These are phyloP conservation scores for Hawksworthiomyces lignivorus DNA, from an alignment of 2,329 filamentous ascomycete genomes.

Conservation along the genomic window DNA sequence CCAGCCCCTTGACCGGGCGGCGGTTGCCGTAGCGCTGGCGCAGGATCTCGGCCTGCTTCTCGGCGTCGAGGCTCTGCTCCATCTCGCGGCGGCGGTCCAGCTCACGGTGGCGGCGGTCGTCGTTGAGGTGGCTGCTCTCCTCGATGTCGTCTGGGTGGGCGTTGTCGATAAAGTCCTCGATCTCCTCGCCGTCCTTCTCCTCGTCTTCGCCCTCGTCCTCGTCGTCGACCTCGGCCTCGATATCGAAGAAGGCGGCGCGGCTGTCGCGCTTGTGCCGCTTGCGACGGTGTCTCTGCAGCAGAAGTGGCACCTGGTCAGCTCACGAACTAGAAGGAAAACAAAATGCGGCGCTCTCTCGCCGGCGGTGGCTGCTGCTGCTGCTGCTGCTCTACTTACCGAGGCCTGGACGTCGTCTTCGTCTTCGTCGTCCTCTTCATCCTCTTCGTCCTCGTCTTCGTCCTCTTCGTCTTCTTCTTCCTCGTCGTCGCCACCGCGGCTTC, in stretches of 20 bases:
- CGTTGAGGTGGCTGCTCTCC: conserved; percentile 70
- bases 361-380: no score
- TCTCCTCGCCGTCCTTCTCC: conserved; percentile 78
- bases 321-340: no score
- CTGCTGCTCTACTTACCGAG: conserved; percentile 24
- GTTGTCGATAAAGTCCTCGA: conserved; percentile 79
- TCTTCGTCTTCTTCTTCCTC: conserved; percentile 22
- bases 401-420: conserved; percentile 38
- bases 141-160: conserved; percentile 85
- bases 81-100: conserved; percentile 87
- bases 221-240: conserved; percentile 96
- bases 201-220: conserved; percentile 84
- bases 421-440: conserved; percentile 29
- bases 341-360: no score
- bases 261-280: conserved; percentile 68
- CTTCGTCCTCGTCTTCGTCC: conserved; percentile 22
- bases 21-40: conserved; percentile 83
- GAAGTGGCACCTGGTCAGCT: neutral
- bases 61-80: conserved; percentile 81
- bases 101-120: conserved; percentile 88
- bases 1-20: conserved; percentile 54
- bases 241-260: conserved; percentile 87
- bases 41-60: conserved; percentile 82
- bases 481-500: conserved; percentile 10
- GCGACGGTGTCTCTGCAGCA: conserved; percentile 53